phyloP scores from a whole-genome alignment of 768 basidiomycete genomes.

The Macrocybe gigantea region DNA sequence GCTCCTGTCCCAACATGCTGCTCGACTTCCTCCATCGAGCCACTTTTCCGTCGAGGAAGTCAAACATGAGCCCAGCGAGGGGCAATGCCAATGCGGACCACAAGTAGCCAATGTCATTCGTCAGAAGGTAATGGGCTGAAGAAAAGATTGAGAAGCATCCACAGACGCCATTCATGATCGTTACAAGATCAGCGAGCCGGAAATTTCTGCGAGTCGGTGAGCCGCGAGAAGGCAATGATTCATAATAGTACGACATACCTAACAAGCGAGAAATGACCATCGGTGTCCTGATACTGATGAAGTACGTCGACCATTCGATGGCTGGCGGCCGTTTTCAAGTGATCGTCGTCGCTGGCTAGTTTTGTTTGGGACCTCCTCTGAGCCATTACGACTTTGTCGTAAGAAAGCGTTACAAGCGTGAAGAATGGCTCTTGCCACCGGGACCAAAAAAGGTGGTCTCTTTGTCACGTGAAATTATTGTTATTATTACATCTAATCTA shows the following conservation, averaged over 20 bases:
- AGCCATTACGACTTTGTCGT: too few species aligned
- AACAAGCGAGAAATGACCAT: conserved; percentile 97
- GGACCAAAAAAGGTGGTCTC: too few species aligned
- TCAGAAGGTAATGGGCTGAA: conserved; percentile 82
- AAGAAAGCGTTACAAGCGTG: too few species aligned
- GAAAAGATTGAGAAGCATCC: conserved; percentile 94
- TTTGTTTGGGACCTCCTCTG: too few species aligned
- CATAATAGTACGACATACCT: conserved; percentile 45
- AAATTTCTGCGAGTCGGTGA: conserved; percentile 68
- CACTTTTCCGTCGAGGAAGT: conserved; percentile 96
- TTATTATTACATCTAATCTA: too few species aligned
- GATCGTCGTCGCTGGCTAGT: too few species aligned
- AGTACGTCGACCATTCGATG: conserved; percentile 36
- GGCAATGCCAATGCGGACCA: conserved; percentile 88
- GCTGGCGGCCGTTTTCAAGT: too few species aligned
- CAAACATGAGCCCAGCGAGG: conserved; percentile 93
- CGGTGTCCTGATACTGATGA: conserved; percentile 80
- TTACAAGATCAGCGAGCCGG: conserved; percentile 94
- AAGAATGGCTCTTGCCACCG: too few species aligned
- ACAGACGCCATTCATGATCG: conserved; percentile 98
- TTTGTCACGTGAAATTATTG: too few species aligned
- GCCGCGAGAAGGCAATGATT: conserved; percentile 5
- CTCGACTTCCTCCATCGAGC: conserved; percentile 95
- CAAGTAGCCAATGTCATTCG: conserved; percentile 72
- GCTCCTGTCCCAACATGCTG: conserved; percentile 94